These are phyloP conservation scores for Leccinum sublutescens DNA, from an alignment of 768 basidiomycete genomes.

Conservation along the genomic window DNA sequence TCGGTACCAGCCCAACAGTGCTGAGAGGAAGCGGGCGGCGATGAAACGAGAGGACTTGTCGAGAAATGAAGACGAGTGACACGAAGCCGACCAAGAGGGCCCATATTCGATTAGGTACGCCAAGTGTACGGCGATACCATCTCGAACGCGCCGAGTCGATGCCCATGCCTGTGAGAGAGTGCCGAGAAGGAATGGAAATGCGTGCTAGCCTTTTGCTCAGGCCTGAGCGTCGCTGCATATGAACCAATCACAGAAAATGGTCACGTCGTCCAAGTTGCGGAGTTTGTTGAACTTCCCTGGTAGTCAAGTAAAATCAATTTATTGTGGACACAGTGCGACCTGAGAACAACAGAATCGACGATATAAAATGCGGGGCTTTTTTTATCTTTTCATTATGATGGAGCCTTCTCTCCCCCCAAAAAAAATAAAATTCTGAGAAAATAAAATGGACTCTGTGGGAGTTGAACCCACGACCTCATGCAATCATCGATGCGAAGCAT, in stretches of 20 bases:
- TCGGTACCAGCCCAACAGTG: constrained; percentile 56
- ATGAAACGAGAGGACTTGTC: constrained; percentile 47
- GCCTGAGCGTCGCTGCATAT: constrained; percentile 63
- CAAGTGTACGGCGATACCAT: constrained; percentile 55
- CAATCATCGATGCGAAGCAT: constrained; percentile 50
- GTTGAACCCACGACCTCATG: constrained; percentile 60
- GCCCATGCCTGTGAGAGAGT: constrained; percentile 44
- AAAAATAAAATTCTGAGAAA: neutral
- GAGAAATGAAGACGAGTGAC: constrained; percentile 54
- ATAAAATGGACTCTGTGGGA: constrained; percentile 37
- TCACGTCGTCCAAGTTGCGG: constrained; percentile 1
- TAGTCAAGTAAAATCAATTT: too few relatives aligned
- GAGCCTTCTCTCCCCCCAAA: neutral
- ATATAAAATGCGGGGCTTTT: neutral
- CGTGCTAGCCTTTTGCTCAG: constrained; percentile 49
- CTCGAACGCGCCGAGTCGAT: constrained; percentile 47
- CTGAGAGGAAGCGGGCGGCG: constrained; percentile 22
- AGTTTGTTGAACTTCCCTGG: neutral
- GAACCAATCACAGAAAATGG: constrained; percentile 18
- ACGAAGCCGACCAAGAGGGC: constrained; percentile 55
- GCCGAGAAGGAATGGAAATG: constrained; percentile 49
- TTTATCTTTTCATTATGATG: neutral
- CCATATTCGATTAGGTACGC: constrained; percentile 71
- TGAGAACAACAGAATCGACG: neutral
- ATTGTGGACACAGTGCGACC: constrained; percentile 2